Conservation (phyloP, 768 basidiomycete species). For the Strobilomyces echinocephalus region DNA sequence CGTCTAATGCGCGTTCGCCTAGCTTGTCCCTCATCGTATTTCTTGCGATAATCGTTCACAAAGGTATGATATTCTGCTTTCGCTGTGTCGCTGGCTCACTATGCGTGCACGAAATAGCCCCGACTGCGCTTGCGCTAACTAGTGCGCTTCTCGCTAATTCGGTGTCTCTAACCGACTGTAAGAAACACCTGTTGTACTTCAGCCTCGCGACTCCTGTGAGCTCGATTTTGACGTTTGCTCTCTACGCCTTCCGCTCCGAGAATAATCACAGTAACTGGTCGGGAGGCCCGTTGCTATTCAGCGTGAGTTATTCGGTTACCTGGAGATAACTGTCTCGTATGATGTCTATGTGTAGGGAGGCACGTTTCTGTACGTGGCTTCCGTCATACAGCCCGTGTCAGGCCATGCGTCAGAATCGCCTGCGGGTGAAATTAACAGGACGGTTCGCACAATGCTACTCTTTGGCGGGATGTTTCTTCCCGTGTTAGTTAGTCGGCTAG, state of each 20-base stretch:
- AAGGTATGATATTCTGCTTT: slow-evolving; percentile 45
- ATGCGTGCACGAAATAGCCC: slow-evolving; percentile 50
- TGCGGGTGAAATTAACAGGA: slow-evolving; percentile 41
- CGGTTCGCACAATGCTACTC: slow-evolving; percentile 48
- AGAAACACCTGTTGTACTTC: slow-evolving; percentile 72
- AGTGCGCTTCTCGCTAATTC: slow-evolving; percentile 76
- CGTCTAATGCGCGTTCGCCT: slow-evolving; percentile 38
- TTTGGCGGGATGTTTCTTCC: slow-evolving; percentile 70
- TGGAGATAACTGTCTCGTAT: slow-evolving; percentile 1
- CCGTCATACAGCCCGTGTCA: slow-evolving; percentile 77
- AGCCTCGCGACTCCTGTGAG: slow-evolving; percentile 79
- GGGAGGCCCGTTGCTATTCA: slow-evolving; percentile 76
- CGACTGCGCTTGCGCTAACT: slow-evolving; percentile 85
- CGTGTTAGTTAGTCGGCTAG: slow-evolving; percentile 49
- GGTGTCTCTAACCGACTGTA: slow-evolving; percentile 65
- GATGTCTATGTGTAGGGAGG: slow-evolving; percentile 56
- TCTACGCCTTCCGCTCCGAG: slow-evolving; percentile 48
- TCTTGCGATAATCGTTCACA: slow-evolving; percentile 86
- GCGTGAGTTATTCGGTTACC: slow-evolving; percentile 46
- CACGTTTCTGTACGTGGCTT: slow-evolving; percentile 92
- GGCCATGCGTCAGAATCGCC: slow-evolving; percentile 35
- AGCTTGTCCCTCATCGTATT: slow-evolving; percentile 81
- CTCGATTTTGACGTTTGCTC: slow-evolving; percentile 68
- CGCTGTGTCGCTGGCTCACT: slow-evolving; percentile 6
- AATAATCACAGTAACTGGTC: slow-evolving; percentile 49